A percentile compares a stretch with the other conserved stretches of the same genome.
phyloP scores from a whole-genome alignment of 352 stramenopile genomes.

The Globisporangium radiosum region DNA sequence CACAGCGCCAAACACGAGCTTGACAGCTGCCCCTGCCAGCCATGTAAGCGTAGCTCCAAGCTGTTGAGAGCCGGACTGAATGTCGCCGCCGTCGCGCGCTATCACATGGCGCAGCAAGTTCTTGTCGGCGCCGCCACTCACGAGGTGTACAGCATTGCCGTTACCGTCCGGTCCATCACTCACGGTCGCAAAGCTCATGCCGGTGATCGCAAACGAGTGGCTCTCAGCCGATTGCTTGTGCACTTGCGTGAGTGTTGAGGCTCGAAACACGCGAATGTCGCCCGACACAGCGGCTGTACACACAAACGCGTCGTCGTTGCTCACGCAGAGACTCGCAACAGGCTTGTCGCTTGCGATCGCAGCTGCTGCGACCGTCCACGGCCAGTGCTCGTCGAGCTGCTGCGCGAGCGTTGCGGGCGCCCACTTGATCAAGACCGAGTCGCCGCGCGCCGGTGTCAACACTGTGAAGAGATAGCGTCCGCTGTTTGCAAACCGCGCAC shows the following conservation, averaged over 20 bases:
- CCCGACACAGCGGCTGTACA: slow-evolving; percentile 64
- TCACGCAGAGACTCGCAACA: slow-evolving; percentile 73
- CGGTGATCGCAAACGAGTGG: slow-evolving; percentile 80
- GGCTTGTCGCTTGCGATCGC: slow-evolving; percentile 63
- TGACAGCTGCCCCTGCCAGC: slow-evolving; percentile 22
- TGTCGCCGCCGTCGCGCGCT: slow-evolving; percentile 40
- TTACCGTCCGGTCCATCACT: slow-evolving; percentile 16
- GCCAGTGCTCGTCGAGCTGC: slow-evolving; percentile 61
- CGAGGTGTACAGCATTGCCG: slow-evolving; percentile 28
- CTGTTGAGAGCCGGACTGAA: slow-evolving; percentile 34
- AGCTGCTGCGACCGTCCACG: slow-evolving; percentile 45
- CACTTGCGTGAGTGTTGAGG: slow-evolving; percentile 41
- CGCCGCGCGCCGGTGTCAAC: slow-evolving; percentile 61
- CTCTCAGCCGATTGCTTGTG: slow-evolving; percentile 45
- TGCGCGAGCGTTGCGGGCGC: slow-evolving; percentile 61
- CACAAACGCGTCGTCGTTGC: slow-evolving; percentile 63
- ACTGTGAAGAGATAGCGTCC: slow-evolving; percentile 68
- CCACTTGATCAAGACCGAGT: slow-evolving; percentile 81
- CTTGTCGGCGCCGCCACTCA: slow-evolving; percentile 77
- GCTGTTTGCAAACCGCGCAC: slow-evolving; percentile 65
- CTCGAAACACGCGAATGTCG: slow-evolving; percentile 59
- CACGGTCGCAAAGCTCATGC: slow-evolving; percentile 59
- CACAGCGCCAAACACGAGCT: slow-evolving; percentile 41
- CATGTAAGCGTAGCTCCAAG: slow-evolving; percentile 23
- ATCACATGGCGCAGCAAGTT: slow-evolving; percentile 62